These are phyloP conservation scores for Saccharomyces eubayanus DNA, from an alignment of 805 yeast species.

Conservation along the genomic window DNA sequence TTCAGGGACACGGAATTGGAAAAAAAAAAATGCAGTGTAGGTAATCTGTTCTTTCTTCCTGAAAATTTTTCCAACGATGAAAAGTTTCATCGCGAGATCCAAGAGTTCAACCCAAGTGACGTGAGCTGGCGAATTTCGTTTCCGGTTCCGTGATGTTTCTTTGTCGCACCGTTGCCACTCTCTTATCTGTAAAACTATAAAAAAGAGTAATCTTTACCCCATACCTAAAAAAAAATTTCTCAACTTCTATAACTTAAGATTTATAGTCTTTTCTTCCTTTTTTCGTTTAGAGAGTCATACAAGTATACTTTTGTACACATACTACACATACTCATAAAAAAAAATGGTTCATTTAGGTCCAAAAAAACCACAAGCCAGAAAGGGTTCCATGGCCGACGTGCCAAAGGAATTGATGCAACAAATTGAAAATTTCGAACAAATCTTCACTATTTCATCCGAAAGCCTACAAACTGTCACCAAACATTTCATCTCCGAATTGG, in stretches of 20 bases:
- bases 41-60: neutral
- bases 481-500: constrained; percentile 70
- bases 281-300: neutral
- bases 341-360: constrained; percentile 78
- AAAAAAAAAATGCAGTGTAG: neutral
- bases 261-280: neutral
- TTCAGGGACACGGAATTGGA: neutral
- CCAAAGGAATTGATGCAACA: constrained; percentile 54
- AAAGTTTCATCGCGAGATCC: neutral
- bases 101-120: neutral
- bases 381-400: constrained; percentile 56
- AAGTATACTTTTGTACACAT: neutral
- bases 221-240: neutral
- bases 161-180: neutral
- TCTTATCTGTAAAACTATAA: neutral
- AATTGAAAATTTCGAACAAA: constrained; percentile 46
- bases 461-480: constrained; percentile 56
- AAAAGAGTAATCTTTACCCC: neutral
- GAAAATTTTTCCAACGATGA: neutral
- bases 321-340: neutral
- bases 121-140: neutral
- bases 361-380: constrained; percentile 69
- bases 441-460: constrained; percentile 54
- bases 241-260: neutral
- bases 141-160: neutral